These are phyloP conservation scores for Wolfiporia cocos DNA, from an alignment of 1,284 basidiomycete species.

Conservation along the genomic window DNA sequence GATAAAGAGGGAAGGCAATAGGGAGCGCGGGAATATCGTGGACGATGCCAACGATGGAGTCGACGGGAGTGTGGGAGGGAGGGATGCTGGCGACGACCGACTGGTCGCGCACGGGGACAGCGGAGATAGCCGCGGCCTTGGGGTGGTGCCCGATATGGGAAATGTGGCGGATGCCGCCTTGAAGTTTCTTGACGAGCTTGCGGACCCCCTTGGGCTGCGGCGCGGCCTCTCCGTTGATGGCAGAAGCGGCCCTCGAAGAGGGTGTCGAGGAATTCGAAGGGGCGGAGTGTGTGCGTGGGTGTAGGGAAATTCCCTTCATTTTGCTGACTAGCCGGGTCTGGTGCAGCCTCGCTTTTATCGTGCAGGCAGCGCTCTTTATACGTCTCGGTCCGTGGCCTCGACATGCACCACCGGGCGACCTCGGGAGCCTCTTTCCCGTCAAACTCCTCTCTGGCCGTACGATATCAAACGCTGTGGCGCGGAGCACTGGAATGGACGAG, in stretches of 20 bases:
- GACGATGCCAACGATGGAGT: not conserved
- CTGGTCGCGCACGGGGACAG: not conserved
- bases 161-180: constrained; percentile 4
- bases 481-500: too few relatives aligned
- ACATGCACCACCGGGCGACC: too few relatives aligned
- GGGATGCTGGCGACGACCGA: not conserved
- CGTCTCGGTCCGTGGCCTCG: too few relatives aligned
- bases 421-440: too few relatives aligned
- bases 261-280: constrained; percentile 3
- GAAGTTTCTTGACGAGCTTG: constrained; percentile 5
- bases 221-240: constrained; percentile 2
- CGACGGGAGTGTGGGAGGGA: not conserved
- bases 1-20: constrained; percentile 3
- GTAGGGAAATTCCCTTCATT: constrained; percentile 2
- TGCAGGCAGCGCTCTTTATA: too few relatives aligned
- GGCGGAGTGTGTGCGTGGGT: not conserved
- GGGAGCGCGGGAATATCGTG: not conserved
- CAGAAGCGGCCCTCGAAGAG: not conserved
- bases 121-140: constrained; percentile 6
- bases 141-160: constrained; percentile 5
- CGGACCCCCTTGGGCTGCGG: constrained; percentile 7
- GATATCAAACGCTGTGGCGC: too few relatives aligned
- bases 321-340: not conserved
- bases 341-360: constrained; percentile 1
- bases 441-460: too few relatives aligned